A percentile compares a stretch with the other conserved stretches of the same genome.
Conservation (phyloP, 345 rosid species). For the Gynandropsis gynandra region DNA sequence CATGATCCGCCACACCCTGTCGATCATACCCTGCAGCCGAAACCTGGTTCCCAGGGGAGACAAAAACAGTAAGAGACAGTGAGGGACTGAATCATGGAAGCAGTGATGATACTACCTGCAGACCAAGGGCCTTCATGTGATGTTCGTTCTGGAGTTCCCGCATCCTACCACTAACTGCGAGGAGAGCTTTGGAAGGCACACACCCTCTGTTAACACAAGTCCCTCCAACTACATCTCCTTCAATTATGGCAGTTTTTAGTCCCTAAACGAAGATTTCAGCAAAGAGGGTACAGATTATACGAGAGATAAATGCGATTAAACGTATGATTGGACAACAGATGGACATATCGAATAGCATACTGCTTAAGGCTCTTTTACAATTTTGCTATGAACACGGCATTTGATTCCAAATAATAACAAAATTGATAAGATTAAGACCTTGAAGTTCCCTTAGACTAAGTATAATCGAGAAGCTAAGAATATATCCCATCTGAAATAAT, state of each 20-base stretch:
- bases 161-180: slow-evolving; percentile 96
- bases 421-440: too few species aligned
- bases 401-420: too few species aligned
- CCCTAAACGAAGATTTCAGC: slow-evolving; percentile 34
- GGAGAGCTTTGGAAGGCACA: slow-evolving; percentile 96
- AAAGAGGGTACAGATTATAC: not conserved
- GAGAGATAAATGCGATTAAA: too few species aligned
- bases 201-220: slow-evolving; percentile 98
- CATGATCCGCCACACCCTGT: slow-evolving; percentile 96
- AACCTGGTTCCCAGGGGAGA: slow-evolving; percentile 40
- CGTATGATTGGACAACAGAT: not conserved
- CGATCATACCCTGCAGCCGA: slow-evolving; percentile 91
- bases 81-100: not conserved
- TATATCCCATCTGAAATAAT: not conserved
- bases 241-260: slow-evolving; percentile 87
- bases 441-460: not conserved
- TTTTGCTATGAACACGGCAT: not conserved
- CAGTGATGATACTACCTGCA: slow-evolving; percentile 50
- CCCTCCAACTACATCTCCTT: slow-evolving; percentile 98
- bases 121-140: slow-evolving; percentile 90
- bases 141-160: slow-evolving; percentile 91
- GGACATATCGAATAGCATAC: not conserved
- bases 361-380: not conserved
- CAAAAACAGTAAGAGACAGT: not conserved
- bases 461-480: not conserved